These are phyloP conservation scores for Diaporthe caulivora DNA, from an alignment of 2,329 filamentous ascomycete species.

Conservation along the genomic window DNA sequence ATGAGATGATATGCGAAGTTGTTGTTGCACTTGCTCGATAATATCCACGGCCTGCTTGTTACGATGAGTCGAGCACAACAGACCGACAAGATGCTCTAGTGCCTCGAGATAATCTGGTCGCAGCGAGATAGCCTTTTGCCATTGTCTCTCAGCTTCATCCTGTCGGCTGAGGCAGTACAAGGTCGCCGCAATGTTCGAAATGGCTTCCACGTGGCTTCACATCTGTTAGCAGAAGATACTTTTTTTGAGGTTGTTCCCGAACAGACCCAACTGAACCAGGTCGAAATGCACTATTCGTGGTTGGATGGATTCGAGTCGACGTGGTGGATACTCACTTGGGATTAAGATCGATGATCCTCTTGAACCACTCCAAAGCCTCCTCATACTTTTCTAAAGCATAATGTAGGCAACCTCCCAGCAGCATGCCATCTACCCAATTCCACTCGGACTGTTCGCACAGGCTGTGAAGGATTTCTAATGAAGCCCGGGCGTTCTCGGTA, in stretches of 20 bases:
- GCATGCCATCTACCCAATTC: constrained; percentile 93
- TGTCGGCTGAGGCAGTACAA: constrained; percentile 85
- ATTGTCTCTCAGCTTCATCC: constrained; percentile 86
- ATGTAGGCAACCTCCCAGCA: constrained; percentile 90
- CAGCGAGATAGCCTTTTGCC: constrained; percentile 85
- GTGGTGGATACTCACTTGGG: constrained; percentile 59
- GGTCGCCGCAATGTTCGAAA: constrained; percentile 92
- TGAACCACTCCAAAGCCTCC: constrained; percentile 81
- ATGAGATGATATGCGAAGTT: constrained; percentile 64
- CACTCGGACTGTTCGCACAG: constrained; percentile 85
- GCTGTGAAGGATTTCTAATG: constrained; percentile 78
- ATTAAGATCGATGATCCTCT: constrained; percentile 69
- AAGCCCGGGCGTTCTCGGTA: constrained; percentile 70
- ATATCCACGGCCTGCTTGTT: constrained; percentile 87
- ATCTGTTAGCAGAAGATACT: constrained; percentile 41
- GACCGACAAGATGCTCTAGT: constrained; percentile 90
- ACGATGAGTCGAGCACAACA: constrained; percentile 85
- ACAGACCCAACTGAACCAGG: background rate
- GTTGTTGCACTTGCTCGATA: constrained; percentile 85
- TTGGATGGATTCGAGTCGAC: background rate
- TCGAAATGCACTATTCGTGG: background rate
- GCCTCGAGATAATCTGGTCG: constrained; percentile 94
- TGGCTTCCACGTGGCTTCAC: constrained; percentile 86
- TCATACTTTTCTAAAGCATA: constrained; percentile 90
- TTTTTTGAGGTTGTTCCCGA: background rate